Conservation (phyloP, 1,284 basidiomycete genomes). For the Takashimella tepidaria region DNA sequence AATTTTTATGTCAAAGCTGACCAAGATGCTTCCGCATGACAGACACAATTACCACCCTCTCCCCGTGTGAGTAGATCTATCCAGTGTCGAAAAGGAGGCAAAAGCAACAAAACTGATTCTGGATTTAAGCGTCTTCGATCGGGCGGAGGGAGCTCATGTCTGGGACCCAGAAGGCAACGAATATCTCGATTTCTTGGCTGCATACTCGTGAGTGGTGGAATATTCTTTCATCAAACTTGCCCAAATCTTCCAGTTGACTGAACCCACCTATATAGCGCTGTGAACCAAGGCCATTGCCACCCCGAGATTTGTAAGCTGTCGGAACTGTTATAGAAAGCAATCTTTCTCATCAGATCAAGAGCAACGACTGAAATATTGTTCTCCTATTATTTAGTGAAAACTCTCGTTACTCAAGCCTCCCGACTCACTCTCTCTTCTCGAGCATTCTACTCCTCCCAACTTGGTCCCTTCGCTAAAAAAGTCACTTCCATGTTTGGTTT, state of each 20-base stretch:
- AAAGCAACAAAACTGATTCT: neutral
- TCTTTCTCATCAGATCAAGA: constrained; percentile 7
- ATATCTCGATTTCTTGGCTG: constrained; percentile 93
- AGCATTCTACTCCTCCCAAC: constrained; percentile 91
- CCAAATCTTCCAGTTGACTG: neutral
- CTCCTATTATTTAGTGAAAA: constrained; percentile 73
- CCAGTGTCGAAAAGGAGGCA: too few species aligned
- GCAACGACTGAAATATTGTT: too few species aligned
- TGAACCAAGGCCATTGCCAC: constrained; percentile 94
- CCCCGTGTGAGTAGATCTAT: constrained; percentile 56
- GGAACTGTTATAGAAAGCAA: too few species aligned
- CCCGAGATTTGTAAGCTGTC: constrained; percentile 55
- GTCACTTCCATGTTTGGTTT: constrained; percentile 80
- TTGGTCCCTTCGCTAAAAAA: constrained; percentile 82
- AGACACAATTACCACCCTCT: constrained; percentile 86
- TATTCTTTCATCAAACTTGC: neutral
- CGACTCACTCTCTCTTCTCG: constrained; percentile 89
- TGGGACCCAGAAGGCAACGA: constrained; percentile 94
- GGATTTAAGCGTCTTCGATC: constrained; percentile 67
- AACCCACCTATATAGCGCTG: constrained; percentile 58
- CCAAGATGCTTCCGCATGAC: constrained; percentile 39
- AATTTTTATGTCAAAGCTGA: constrained; percentile 19
- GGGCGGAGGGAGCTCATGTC: constrained; percentile 81
- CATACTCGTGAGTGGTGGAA: constrained; percentile 73
- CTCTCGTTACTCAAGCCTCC: constrained; percentile 79